These are phyloP conservation scores for Isochrysis galbana DNA, from an alignment of 78 protist species.

Conservation along the genomic window DNA sequence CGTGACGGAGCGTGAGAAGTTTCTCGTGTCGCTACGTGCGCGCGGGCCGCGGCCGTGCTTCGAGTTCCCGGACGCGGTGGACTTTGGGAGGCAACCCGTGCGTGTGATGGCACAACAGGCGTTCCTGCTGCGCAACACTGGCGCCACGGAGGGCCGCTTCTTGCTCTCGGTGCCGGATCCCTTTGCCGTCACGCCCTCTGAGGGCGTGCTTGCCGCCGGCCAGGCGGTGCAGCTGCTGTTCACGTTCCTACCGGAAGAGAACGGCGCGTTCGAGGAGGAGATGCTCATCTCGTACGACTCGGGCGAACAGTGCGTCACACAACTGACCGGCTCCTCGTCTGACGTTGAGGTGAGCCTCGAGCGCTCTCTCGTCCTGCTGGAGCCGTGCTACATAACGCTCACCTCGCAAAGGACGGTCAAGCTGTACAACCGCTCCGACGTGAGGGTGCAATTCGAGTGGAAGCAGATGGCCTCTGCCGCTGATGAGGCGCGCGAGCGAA, in stretches of 20 bases:
- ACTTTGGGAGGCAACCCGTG: conserved; percentile 52
- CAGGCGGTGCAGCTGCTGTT: conserved; percentile 31
- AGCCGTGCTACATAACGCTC: conserved; percentile 50
- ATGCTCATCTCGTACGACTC: conserved; percentile 26
- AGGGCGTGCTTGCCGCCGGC: neutral
- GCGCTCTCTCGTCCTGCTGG: conserved; percentile 20
- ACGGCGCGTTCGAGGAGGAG: neutral
- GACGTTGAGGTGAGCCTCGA: conserved; percentile 51
- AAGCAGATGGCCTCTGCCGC: conserved; percentile 8
- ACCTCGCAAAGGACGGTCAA: conserved; percentile 27
- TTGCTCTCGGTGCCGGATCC: neutral
- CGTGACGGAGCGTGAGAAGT: conserved; percentile 70
- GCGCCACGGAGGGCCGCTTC: conserved; percentile 11
- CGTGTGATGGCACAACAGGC: neutral
- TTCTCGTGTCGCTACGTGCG: conserved; percentile 65
- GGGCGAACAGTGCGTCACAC: conserved; percentile 47
- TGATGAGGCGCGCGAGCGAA: conserved; percentile 49
- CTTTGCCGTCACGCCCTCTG: conserved; percentile 27
- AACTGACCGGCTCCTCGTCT: conserved; percentile 9
- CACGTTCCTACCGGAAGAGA: neutral
- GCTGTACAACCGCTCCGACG: conserved; percentile 51
- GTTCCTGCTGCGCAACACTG: conserved; percentile 62
- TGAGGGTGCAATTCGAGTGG: conserved; percentile 24
- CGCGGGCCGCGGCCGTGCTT: conserved; percentile 61
- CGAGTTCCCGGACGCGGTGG: conserved; percentile 46